These are phyloP conservation scores for Thymus quinquecostatus DNA, from an alignment of 257 asterid species.

Conservation along the genomic window DNA sequence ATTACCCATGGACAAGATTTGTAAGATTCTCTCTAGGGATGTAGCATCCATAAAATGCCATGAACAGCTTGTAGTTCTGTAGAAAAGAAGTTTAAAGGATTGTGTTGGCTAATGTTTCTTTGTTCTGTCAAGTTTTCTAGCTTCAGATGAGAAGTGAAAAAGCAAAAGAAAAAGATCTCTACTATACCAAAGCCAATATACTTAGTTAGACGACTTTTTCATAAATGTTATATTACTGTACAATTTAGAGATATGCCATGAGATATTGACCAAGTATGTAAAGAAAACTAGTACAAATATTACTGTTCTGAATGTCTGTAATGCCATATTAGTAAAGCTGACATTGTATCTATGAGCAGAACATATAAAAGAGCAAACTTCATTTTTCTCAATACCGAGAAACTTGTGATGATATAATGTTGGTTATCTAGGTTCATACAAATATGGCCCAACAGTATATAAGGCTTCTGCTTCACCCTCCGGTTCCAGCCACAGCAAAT, in stretches of 20 bases:
- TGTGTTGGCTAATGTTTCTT: background rate
- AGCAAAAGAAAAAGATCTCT: background rate
- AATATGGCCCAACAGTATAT: constrained; percentile 65
- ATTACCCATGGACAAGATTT: constrained; percentile 12
- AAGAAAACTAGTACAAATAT: too few species aligned
- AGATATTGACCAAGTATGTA: background rate
- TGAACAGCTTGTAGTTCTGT: background rate
- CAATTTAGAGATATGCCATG: background rate
- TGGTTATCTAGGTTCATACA: constrained; percentile 65
- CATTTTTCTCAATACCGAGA: background rate
- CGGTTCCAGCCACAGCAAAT: constrained; percentile 73
- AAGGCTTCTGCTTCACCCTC: constrained; percentile 63
- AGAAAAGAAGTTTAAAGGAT: background rate
- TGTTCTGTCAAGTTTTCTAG: background rate
- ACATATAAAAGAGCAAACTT: background rate
- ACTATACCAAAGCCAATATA: background rate
- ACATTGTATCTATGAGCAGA: background rate
- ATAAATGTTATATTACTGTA: background rate
- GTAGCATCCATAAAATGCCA: background rate
- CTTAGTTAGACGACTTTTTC: background rate
- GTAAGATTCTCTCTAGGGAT: background rate
- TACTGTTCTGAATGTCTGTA: background rate
- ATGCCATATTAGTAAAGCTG: constrained; percentile 4
- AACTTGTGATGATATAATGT: constrained; percentile 16
- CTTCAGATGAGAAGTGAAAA: too few species aligned